Evolutionary conservation across 371 early-diverging fungal species (phyloP), one percentile per base, ranked within the genome.

Genomic region (Funneliformis caledonium): DNA sequence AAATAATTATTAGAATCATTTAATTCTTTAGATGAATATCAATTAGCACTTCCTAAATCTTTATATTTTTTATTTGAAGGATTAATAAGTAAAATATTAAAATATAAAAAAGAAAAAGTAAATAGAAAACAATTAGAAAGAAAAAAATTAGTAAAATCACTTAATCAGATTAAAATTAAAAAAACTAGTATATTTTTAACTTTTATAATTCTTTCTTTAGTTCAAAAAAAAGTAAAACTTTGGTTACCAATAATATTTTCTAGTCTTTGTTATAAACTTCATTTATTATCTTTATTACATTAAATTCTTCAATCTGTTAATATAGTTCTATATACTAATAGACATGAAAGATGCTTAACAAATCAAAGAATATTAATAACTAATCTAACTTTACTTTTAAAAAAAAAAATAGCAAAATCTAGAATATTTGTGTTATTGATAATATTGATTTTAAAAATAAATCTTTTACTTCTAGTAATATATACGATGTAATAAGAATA

Each of bases 141-240:
- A 26, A 22, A 42, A 4, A 11, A 22, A 26, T 11, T 47, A 47
- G 2, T 3, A 77, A 77, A 45, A 48, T 4, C 6, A 6, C 11
- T 77, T 26, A 26, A 77, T 59, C 8, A 19, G 64, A 14, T 10
- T 22, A 48, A 8, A 1, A 12, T 64, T 9, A 77, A 33, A 12
- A 77, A 65, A 77, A 64, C 26, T 64, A 22, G 22, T 9, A 65
- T 43, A 14, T 77, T 77, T 47, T n/a, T 77, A 19, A 12, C 64
- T 10, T 77, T 31, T 31, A 43, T 61, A 8, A 50, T 77, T 48
- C 19, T 77, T 31, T 37, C 2, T n/a, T 47, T 77, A 19, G 43
- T 47, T 6, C 65, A 47, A 19, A 64, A 42, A 42, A 9, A 33
- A 9, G 19, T 77, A 26, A 47, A 65, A 16, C 26, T 77, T 42